phyloP scores from a whole-genome alignment of 208 protist species.

The Tetramitus jugosus region DNA sequence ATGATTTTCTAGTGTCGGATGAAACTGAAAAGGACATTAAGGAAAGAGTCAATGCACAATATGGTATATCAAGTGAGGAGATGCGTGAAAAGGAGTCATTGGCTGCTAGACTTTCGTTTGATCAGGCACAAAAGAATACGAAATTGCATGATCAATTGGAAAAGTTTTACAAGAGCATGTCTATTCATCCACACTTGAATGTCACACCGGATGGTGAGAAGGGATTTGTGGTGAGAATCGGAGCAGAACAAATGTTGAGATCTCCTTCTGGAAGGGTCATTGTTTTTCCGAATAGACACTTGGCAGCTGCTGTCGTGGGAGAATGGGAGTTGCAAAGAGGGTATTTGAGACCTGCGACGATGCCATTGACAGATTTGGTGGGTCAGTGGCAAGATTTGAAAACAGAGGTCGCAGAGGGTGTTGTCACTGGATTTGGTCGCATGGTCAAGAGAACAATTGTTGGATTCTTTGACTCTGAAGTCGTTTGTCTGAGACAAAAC shows the following conservation, averaged over 20 bases:
- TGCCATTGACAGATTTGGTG: neutral
- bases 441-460: neutral
- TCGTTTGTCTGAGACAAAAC: neutral
- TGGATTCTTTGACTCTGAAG: conserved; percentile 2
- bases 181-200: too few relatives aligned
- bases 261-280: neutral
- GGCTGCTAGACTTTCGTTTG: too few relatives aligned
- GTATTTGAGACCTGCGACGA: conserved; percentile 3
- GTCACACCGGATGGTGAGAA: neutral
- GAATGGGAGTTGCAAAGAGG: conserved; percentile 1
- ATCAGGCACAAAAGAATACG: too few relatives aligned
- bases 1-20: too few relatives aligned
- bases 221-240: neutral
- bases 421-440: neutral
- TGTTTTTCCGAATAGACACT: neutral
- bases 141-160: too few relatives aligned
- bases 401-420: neutral
- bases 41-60: too few relatives aligned
- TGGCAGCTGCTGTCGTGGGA: neutral
- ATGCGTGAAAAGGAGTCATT: too few relatives aligned
- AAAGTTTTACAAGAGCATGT: too few relatives aligned
- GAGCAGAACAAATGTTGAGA: neutral
- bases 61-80: too few relatives aligned
- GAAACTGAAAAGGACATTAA: too few relatives aligned
- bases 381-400: neutral